Base-by-base conservation (phyloP, 106 monocot genomes). In the Narthecium ossifragum region DNA sequence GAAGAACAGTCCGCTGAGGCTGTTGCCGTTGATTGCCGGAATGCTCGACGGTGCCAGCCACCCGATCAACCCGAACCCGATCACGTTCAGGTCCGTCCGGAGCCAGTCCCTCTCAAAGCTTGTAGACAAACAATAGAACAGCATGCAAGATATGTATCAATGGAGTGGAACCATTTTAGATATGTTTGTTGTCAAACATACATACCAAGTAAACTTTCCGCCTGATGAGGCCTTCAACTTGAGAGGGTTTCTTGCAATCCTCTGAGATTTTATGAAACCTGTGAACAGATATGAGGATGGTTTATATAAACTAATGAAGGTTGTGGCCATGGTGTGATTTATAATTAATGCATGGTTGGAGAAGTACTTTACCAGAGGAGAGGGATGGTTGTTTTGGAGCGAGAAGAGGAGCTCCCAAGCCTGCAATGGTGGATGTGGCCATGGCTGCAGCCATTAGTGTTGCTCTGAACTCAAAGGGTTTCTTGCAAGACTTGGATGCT, bases 11-110 rank as follows among this genome's bases (percentile, higher is more conserved):
- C 93, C 89, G 0, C 83, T 83, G 34, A 94, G 51, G 74, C 93
- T 94, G 66, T 89, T 78, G 47, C 93, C 93, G 40, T 80, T 68
- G 70, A 94, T 94, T 51, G 26, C 77, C 28, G 93, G 93, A 46
- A 94, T 65, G 77, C 93, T 89, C 13, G 93, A 94, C 18, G 93
- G 93, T 9, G 73, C 93, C 14, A 94, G 32, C 93, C 93, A 94
- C 7, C 90, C 94, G 60, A 96, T 76, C 66, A 96, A 34, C 0
- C 80, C 88, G 60, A 88, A 88, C 10, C 88, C 83, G 60, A 88
- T 88, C 64, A 88, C 83, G 60, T 71, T 88, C 3, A 88, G 73
- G 56, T 88, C 88, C 0, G 12, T 83, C 32, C 88, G 62, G 8
- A 88, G 73, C 88, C 88, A 88, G 34, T 88, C 54, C 55, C 86